Evolutionary conservation across 1,284 basidiomycete species (phyloP), one percentile per base, ranked within the genome.

Genomic region (Tylopilus sp.): DNA sequence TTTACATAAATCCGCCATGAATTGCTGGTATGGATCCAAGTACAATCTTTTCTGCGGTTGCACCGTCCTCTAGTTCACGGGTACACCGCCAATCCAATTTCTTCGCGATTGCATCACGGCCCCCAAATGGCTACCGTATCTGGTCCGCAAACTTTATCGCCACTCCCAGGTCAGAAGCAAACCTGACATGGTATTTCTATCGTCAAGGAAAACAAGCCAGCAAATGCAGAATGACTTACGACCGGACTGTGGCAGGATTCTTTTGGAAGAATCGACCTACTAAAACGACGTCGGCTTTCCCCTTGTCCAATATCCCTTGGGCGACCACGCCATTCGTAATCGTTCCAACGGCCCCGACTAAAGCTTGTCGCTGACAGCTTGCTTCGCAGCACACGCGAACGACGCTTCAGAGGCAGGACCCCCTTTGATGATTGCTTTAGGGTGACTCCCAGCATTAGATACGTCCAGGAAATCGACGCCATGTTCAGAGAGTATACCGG

Each of bases 381-480:
- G 68, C 68, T 84, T 86, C 60, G 88, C 69, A 16, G 73, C 74
- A 52, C 76, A 74, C 1, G 84, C 78, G 49, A 82, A 51, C 36
- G 61, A 46, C 8, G 74, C 76, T 67, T 79, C 82, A 57, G 80
- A 82, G 0, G 75, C 74, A 0, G 78, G 75, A 5, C 76, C 77
- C 0, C 71, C 66, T 13, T 74, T 73, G 39, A 79, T 58, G 18
- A 71, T 65, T 51, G 79, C 77, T 35, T 72, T 64, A 1, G 70
- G 60, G 52, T 76, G 75, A 53, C 75, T 80, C 2, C 84, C 85
- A 7, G 79, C 83, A 2, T 74, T 72, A n/a, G 78, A 81, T 34
- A 84, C 71, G 56, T 89, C 85, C 34, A 88, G 66, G 35, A 87
- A 71, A 60, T 86, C 84, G 36, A 88, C 74, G 2, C 83, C 84